Conservation (phyloP, 805 yeast species). For the Wickerhamiella nectarea region DNA sequence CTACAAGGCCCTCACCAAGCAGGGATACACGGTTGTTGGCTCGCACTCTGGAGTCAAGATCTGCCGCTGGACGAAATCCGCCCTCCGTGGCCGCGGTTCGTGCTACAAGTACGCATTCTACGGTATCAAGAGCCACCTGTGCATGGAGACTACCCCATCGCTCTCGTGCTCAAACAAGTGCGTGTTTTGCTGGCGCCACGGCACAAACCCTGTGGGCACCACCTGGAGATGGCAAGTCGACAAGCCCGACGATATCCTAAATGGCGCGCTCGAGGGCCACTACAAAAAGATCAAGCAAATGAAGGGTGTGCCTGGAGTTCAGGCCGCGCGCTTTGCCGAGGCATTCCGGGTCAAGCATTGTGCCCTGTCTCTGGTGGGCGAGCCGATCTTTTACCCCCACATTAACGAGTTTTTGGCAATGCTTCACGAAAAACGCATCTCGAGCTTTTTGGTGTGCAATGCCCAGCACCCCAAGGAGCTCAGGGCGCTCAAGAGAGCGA, state of each 20-base stretch:
- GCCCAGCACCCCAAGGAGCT: conserved; percentile 91
- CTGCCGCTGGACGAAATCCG: conserved; percentile 93
- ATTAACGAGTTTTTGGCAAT: conserved; percentile 71
- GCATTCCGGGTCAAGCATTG: conserved; percentile 84
- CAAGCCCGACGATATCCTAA: conserved; percentile 67
- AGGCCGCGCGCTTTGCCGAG: conserved; percentile 77
- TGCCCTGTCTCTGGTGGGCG: conserved; percentile 86
- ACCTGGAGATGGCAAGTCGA: conserved; percentile 96
- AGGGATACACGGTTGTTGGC: conserved; percentile 87
- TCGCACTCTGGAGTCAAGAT: conserved; percentile 91
- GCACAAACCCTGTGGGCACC: conserved; percentile 92
- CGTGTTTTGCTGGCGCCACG: conserved; percentile 96
- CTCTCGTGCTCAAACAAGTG: conserved; percentile 89
- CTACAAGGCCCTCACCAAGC: conserved; percentile 73
- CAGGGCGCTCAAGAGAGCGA: conserved; percentile 54
- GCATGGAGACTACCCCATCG: conserved; percentile 94
- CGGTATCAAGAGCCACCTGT: conserved; percentile 78
- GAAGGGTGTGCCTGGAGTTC: conserved; percentile 93
- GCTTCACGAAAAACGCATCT: conserved; percentile 67
- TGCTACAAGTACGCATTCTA: conserved; percentile 88
- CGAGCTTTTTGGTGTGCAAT: conserved; percentile 82
- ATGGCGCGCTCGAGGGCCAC: conserved; percentile 81
- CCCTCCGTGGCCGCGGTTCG: conserved; percentile 84
- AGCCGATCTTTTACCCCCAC: conserved; percentile 86
- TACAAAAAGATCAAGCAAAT: conserved; percentile 84